phyloP scores from a whole-genome alignment of 495 filamentous ascomycete species.

The Lophiostoma macrostomum region DNA sequence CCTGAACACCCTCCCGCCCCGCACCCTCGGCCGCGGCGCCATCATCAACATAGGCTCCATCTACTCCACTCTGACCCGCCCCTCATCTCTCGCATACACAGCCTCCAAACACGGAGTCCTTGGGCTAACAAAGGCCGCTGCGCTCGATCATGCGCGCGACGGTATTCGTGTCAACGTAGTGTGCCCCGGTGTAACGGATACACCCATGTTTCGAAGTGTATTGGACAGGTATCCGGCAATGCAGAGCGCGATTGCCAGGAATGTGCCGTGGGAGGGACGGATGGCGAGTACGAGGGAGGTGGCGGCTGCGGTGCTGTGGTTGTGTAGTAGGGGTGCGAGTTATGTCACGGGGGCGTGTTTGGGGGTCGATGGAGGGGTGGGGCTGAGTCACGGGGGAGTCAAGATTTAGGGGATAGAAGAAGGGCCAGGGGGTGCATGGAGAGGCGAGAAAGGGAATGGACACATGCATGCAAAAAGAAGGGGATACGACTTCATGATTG shows the following conservation, averaged over 20 bases:
- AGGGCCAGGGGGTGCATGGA: too few species aligned
- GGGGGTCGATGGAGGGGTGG: neutral
- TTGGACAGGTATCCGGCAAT: neutral
- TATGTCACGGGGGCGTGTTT: neutral
- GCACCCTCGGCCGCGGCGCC: neutral
- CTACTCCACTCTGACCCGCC: neutral
- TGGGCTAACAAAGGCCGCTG: conserved; percentile 16
- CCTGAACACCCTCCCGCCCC: neutral
- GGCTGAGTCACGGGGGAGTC: too few species aligned
- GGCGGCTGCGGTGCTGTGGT: neutral
- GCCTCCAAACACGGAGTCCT: conserved; percentile 19
- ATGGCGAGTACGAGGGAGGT: neutral
- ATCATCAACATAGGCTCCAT: neutral
- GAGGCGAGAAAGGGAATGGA: too few species aligned
- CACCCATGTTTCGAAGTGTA: neutral
- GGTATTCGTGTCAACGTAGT: neutral
- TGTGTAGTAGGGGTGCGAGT: neutral
- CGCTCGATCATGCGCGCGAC: neutral
- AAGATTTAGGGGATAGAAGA: too few species aligned
- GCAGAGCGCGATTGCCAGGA: neutral
- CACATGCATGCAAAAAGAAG: too few species aligned
- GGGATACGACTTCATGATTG: too few species aligned
- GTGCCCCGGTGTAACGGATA: neutral
- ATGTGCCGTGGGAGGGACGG: neutral
- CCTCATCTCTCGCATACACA: neutral